Conservation (phyloP, 2,329 filamentous ascomycete genomes). For the Coleophoma crateriformis region DNA sequence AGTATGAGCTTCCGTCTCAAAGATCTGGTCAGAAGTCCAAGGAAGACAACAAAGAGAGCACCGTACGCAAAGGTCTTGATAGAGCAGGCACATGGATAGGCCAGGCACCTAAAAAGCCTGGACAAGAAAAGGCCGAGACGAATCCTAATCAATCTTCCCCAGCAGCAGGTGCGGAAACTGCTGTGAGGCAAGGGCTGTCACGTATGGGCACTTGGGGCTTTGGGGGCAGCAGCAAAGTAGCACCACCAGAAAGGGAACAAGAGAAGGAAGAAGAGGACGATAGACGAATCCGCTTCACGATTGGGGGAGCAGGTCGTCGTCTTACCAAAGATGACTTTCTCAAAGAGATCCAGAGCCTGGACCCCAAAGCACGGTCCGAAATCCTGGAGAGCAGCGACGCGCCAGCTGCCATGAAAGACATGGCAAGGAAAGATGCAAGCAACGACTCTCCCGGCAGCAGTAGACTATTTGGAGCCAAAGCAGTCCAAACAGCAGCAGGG, state of each 20-base stretch:
- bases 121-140: constrained; percentile 2
- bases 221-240: constrained; percentile 9
- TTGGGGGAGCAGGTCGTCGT: constrained; percentile 64
- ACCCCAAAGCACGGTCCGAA: constrained; percentile 49
- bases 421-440: constrained; percentile 22
- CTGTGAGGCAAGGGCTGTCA: constrained; percentile 17
- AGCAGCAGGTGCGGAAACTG: neutral
- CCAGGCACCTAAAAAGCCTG: constrained; percentile 2
- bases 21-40: constrained; percentile 6
- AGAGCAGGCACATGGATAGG: constrained; percentile 23
- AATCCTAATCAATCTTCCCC: neutral
- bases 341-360: constrained; percentile 64
- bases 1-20: constrained; percentile 65
- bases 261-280: constrained; percentile 58
- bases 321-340: constrained; percentile 82
- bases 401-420: constrained; percentile 20
- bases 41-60: constrained; percentile 6
- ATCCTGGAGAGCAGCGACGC: constrained; percentile 22
- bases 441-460: constrained; percentile 14
- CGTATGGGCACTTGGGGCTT: constrained; percentile 24
- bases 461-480: constrained; percentile 31
- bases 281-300: constrained; percentile 68
- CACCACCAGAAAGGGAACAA: constrained; percentile 16
- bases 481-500: constrained; percentile 7
- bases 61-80: constrained; percentile 18